phyloP scores from a whole-genome alignment of 306 rosid species.

The Cicer bijugum region DNA sequence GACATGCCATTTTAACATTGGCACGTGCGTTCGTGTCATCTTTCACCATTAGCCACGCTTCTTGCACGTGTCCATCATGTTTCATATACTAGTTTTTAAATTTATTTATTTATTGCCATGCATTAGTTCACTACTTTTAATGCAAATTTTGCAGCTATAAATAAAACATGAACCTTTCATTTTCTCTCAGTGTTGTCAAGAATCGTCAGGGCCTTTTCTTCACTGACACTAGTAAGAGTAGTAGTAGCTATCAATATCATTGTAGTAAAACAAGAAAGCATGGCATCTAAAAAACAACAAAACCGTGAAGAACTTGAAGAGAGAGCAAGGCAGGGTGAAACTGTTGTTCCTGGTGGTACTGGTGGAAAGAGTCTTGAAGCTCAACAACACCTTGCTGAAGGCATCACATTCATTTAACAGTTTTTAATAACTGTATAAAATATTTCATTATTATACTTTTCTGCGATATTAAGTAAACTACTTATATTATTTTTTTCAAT shows the following conservation, averaged over 20 bases:
- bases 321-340: constrained; percentile 71
- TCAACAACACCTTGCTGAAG: constrained; percentile 84
- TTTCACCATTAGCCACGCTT: constrained; percentile 36
- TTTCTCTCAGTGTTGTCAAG: background rate
- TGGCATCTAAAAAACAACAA: constrained; percentile 57
- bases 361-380: constrained; percentile 84
- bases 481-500: too few species aligned
- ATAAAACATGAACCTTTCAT: constrained; percentile 22
- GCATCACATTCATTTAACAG: constrained; percentile 39
- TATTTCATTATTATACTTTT: too few species aligned
- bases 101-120: background rate
- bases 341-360: constrained; percentile 79
- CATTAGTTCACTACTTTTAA: constrained; percentile 27
- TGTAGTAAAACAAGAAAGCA: constrained; percentile 20
- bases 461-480: too few species aligned
- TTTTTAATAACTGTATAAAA: too few species aligned
- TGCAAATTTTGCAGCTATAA: constrained; percentile 39
- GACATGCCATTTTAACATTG: constrained; percentile 26
- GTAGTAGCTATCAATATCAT: constrained; percentile 1
- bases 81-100: background rate
- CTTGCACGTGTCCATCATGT: constrained; percentile 29
- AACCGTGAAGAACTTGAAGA: constrained; percentile 59
- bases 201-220: background rate
- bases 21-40: constrained; percentile 35
- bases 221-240: background rate